Percentiles rank a stretch among this genome's conserved stretches.
phyloP scores from a whole-genome alignment of 495 filamentous ascomycete genomes.

The Aspergillus asperescens region DNA sequence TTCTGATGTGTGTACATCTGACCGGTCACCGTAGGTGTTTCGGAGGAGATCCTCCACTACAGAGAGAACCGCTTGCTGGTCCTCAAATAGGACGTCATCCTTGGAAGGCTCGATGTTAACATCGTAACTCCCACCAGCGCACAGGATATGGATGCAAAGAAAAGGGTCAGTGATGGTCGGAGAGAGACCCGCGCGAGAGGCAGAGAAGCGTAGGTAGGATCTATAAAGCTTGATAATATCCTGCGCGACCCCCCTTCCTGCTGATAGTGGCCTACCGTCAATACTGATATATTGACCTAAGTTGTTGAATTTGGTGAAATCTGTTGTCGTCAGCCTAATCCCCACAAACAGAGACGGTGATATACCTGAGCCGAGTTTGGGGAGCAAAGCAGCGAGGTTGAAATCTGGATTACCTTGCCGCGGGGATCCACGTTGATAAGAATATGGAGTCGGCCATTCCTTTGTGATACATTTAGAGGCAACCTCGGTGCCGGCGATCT shows the following conservation, averaged over 20 bases:
- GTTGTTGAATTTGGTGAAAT: conserved; percentile 50
- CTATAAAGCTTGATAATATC: conserved; percentile 61
- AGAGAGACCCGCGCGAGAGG: conserved; percentile 17
- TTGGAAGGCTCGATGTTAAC: conserved; percentile 87
- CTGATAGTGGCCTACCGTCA: conserved; percentile 70
- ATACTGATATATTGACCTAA: conserved; percentile 66
- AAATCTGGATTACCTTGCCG: conserved; percentile 21
- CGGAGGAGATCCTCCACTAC: conserved; percentile 52
- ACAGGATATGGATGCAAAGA: conserved; percentile 66
- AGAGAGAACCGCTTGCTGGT: conserved; percentile 49
- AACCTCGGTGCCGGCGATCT: conserved; percentile 63
- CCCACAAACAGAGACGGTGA: background rate
- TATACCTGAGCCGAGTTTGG: conserved; percentile 44
- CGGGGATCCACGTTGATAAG: background rate
- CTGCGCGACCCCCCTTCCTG: conserved; percentile 57
- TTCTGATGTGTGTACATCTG: background rate
- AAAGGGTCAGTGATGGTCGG: conserved; percentile 56
- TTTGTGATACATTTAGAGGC: conserved; percentile 49
- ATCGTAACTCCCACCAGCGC: conserved; percentile 71
- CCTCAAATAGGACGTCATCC: conserved; percentile 75
- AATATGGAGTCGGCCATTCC: conserved; percentile 18
- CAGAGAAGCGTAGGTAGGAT: conserved; percentile 43
- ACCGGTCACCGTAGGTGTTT: conserved; percentile 46
- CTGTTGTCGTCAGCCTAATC: conserved; percentile 21
- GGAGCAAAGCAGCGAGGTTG: conserved; percentile 55